Evolutionary conservation across 805 yeast genomes (phyloP), one percentile per base, ranked within the genome.

Genomic region (Hermanozyma aechmeae): DNA sequence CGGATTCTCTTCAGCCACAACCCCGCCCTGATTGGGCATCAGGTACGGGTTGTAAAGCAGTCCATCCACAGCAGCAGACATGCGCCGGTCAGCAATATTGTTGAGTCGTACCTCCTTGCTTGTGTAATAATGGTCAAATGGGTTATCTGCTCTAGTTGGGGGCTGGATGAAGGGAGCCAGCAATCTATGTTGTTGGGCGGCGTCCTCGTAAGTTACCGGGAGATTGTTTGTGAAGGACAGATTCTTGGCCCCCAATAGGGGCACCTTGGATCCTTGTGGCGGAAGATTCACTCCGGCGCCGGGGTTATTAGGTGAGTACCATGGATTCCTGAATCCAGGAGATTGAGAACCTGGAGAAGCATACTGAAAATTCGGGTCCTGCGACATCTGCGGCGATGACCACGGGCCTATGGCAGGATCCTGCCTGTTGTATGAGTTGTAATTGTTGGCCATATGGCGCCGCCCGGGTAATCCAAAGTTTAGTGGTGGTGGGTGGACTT

Each of bases 181-280:
- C 3, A 38, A 40, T 16, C 39, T 40, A 16, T 33, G 31, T 20
- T 42, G 52, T 35, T 42, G 51, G 27, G 42, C 42, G 21, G 43
- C 44, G 11, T 56, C 62, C 41, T 70, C 76, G 43, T 69, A 70
- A 2, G 74, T 70, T 2, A 69, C 61, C 15, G 73, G 71, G 10
- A 70, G 46, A 34, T 66, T 72, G 38, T 56, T 60, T 9, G 67
- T 54, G 33, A 57, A 61, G n/a, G 62, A 57, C 24, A 30, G 41
- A 16, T 45, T 51, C 29, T 53, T 61, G 17, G 28, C 19, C 25
- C 47, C 55, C 23, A 51, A 42, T 6, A 55, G 40, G 8, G 56
- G 57, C 13, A 47, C 40, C 21, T 46, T 32, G 23, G 40, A 45
- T 21, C 45, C 33, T 29, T 52, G 51, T 15, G 23, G 37, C 17